Conservation (phyloP, 495 filamentous ascomycete species). For the Geopyxis carbonaria region DNA sequence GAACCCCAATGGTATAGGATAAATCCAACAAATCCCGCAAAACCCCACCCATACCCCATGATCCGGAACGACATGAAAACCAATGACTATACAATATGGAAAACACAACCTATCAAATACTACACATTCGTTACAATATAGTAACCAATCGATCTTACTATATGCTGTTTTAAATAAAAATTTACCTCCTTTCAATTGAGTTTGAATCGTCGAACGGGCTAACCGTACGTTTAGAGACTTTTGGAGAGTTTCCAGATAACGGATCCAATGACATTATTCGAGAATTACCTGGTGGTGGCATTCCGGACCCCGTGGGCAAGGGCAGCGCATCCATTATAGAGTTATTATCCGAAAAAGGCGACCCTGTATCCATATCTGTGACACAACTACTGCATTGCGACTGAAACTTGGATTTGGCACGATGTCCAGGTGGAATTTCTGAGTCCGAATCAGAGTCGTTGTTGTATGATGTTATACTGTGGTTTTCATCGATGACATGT, state of each 20-base stretch:
- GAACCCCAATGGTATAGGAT: too few species aligned
- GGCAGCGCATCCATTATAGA: constrained; percentile 14
- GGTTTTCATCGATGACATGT: constrained; percentile 14
- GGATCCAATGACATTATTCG: constrained; percentile 7
- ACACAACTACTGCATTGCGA: constrained; percentile 21
- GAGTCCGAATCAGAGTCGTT: constrained; percentile 17
- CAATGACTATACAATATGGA: too few species aligned
- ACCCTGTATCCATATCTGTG: constrained; percentile 21
- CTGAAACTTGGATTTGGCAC: constrained; percentile 11
- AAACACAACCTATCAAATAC: too few species aligned
- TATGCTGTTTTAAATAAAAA: too few species aligned
- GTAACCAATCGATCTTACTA: too few species aligned
- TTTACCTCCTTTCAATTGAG: constrained; percentile 18
- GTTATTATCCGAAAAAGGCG: constrained; percentile 24
- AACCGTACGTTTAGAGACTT: constrained; percentile 14
- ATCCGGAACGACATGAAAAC: too few species aligned
- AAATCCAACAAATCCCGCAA: too few species aligned
- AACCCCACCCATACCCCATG: too few species aligned
- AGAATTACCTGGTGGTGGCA: constrained; percentile 6
- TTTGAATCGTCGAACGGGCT: constrained; percentile 26
- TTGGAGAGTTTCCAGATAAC: constrained; percentile 2
- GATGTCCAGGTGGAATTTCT: constrained; percentile 17
- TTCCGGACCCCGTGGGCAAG: constrained; percentile 8
- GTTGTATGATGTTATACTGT: constrained; percentile 18
- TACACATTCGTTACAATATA: too few species aligned